Percentiles rank a stretch among this genome's conserved stretches.
Evolutionary conservation across 1,284 basidiomycete genomes (phyloP).

Genomic region (Vanrija humicola): DNA sequence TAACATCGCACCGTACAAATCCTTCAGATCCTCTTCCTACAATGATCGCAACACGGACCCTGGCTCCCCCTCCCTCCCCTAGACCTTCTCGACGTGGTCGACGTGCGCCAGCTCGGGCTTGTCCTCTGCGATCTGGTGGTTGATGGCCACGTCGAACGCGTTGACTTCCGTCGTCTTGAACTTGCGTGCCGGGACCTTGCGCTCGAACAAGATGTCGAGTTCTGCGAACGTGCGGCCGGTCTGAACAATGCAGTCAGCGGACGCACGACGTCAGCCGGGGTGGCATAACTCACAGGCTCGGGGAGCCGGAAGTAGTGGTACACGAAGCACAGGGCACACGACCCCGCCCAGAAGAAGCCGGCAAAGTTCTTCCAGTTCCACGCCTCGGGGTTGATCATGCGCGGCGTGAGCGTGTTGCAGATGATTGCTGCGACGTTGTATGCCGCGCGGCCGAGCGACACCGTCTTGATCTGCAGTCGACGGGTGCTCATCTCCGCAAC

Average conservation of each 20-base stretch:
- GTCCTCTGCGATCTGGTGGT: conserved; percentile 13
- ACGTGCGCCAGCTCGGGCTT: conserved; percentile 13
- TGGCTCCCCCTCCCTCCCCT: no score
- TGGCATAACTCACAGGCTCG: conserved; percentile 26
- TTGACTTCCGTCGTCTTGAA: conserved; percentile 23
- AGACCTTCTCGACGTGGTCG: conserved; percentile 7
- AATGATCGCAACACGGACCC: no score
- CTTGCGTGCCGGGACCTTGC: conserved; percentile 28
- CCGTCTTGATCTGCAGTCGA: conserved; percentile 53
- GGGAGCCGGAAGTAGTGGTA: conserved; percentile 37
- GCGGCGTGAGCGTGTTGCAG: conserved; percentile 45
- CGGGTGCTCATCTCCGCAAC: conserved; percentile 52
- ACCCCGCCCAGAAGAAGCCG: conserved; percentile 47
- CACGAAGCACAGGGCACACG: conserved; percentile 21
- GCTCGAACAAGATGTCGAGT: conserved; percentile 42
- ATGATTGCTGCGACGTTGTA: conserved; percentile 49
- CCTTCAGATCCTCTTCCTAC: no score
- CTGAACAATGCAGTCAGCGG: not conserved
- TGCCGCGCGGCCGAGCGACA: conserved; percentile 50
- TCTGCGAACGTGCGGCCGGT: conserved; percentile 39
- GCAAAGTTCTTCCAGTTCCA: conserved; percentile 27
- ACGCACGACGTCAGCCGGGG: no score
- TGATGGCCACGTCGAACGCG: conserved; percentile 21
- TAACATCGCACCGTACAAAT: no score
- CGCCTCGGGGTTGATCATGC: conserved; percentile 50